Percentiles rank a stretch among this genome's conserved stretches.
These are phyloP conservation scores for Podila epigama DNA, from an alignment of 192 early-diverging fungal species.

Conservation along the genomic window DNA sequence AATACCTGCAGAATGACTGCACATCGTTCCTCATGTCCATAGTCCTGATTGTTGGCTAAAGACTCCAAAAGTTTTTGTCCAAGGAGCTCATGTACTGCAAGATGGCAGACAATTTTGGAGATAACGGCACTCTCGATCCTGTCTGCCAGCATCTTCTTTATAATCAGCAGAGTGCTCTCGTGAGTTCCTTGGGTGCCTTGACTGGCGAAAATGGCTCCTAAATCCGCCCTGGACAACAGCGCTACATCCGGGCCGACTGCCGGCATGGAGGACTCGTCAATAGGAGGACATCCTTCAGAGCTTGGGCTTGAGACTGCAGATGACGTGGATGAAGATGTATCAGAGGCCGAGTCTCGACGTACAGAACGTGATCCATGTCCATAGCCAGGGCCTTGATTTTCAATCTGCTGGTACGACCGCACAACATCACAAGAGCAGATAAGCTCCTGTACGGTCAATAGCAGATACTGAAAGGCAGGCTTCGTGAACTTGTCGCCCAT, in stretches of 20 bases:
- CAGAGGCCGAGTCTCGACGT: constrained; percentile 4
- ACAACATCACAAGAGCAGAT: constrained; percentile 35
- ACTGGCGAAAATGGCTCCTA: constrained; percentile 16
- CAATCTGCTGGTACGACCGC: constrained; percentile 14
- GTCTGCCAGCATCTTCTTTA: constrained; percentile 34
- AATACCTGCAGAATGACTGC: constrained; percentile 25
- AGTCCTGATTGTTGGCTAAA: constrained; percentile 7
- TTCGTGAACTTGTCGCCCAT: constrained; percentile 61
- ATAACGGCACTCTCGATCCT: constrained; percentile 22
- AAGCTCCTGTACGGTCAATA: constrained; percentile 40
- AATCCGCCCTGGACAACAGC: constrained; percentile 18
- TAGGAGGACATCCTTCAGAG: constrained; percentile 10
- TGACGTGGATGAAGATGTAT: constrained; percentile 9
- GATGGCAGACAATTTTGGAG: constrained; percentile 23
- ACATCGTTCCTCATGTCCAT: constrained; percentile 38
- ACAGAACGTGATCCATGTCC: constrained; percentile 5
- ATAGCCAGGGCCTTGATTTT: background rate
- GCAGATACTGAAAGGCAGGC: constrained; percentile 47
- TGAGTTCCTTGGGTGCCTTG: background rate
- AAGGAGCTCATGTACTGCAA: constrained; percentile 14
- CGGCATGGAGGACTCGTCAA: constrained; percentile 6
- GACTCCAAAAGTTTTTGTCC: constrained; percentile 23
- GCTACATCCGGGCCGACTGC: background rate
- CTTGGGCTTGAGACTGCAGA: constrained; percentile 16
- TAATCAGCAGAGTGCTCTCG: constrained; percentile 9